A percentile compares a stretch with the other conserved stretches of the same genome.
Conservation (phyloP, 805 yeast genomes). For the Torulaspora franciscae region DNA sequence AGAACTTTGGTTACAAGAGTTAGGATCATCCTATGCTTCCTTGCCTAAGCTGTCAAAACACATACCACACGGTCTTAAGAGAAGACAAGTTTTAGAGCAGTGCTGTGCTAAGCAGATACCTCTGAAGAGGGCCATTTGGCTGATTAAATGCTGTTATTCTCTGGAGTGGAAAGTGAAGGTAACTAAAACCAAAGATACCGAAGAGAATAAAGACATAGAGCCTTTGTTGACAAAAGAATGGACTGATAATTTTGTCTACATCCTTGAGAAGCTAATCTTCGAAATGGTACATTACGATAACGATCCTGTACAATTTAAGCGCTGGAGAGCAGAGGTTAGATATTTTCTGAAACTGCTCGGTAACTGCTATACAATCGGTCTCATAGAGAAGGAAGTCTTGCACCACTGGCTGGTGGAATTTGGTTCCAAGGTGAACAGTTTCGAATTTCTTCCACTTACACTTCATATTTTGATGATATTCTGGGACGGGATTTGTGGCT, state of each 20-base stretch:
- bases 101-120: conserved; percentile 67
- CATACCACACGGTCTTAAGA: conserved; percentile 86
- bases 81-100: conserved; percentile 66
- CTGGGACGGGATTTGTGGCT: conserved; percentile 60
- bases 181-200: conserved; percentile 15
- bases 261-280: conserved; percentile 33
- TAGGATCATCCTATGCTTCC: conserved; percentile 64
- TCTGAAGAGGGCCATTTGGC: conserved; percentile 80
- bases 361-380: conserved; percentile 60
- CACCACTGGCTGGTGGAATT: conserved; percentile 59
- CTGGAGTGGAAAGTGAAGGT: conserved; percentile 48
- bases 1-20: conserved; percentile 79
- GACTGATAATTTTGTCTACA: conserved; percentile 77
- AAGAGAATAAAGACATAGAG: conserved; percentile 9
- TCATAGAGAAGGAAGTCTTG: conserved; percentile 59
- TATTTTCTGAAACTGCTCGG: conserved; percentile 58
- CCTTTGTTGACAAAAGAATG: conserved; percentile 75
- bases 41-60: conserved; percentile 65
- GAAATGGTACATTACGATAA: conserved; percentile 32
- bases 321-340: conserved; percentile 47
- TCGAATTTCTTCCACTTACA: conserved; percentile 43
- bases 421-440: conserved; percentile 39
- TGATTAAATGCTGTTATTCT: conserved; percentile 79
- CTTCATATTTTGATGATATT: conserved; percentile 56
- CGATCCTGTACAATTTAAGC: conserved; percentile 27